phyloP scores from a whole-genome alignment of 352 stramenopile genomes.

The Phytophthora boehmeriae region DNA sequence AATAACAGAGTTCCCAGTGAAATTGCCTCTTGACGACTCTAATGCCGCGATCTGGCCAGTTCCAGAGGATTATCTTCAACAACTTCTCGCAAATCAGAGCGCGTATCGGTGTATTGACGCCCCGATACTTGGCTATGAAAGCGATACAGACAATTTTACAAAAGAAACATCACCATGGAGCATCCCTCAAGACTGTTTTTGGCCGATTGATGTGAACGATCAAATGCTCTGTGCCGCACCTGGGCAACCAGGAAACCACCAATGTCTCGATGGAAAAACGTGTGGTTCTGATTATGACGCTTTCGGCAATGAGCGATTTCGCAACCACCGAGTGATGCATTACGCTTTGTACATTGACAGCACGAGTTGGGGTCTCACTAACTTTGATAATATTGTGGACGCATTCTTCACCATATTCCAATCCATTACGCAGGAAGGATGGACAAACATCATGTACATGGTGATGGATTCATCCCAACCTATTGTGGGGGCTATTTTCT shows the following conservation, averaged over 20 bases:
- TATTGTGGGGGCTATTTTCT: constrained; percentile 80
- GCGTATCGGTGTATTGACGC: constrained; percentile 46
- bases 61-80: constrained; percentile 43
- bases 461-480: constrained; percentile 67
- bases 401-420: constrained; percentile 95
- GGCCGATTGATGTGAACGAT: constrained; percentile 89
- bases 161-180: constrained; percentile 79
- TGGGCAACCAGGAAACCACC: constrained; percentile 54
- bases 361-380: constrained; percentile 92
- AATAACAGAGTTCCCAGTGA: constrained; percentile 76
- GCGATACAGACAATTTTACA: constrained; percentile 41
- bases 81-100: constrained; percentile 43
- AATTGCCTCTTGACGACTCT: constrained; percentile 41
- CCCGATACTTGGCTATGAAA: constrained; percentile 57
- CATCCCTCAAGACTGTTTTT: constrained; percentile 87
- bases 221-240: constrained; percentile 66
- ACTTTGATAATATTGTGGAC: constrained; percentile 92
- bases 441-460: constrained; percentile 93
- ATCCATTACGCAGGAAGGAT: constrained; percentile 93
- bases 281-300: constrained; percentile 78
- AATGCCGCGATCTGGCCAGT: constrained; percentile 58
- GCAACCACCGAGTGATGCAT: constrained; percentile 46
- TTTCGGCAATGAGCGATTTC: constrained; percentile 74
- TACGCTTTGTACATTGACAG: constrained; percentile 56
- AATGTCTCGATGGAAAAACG: constrained; percentile 39